Conservation (phyloP, 129 eudicot genomes). For the Helianthus annuus region DNA sequence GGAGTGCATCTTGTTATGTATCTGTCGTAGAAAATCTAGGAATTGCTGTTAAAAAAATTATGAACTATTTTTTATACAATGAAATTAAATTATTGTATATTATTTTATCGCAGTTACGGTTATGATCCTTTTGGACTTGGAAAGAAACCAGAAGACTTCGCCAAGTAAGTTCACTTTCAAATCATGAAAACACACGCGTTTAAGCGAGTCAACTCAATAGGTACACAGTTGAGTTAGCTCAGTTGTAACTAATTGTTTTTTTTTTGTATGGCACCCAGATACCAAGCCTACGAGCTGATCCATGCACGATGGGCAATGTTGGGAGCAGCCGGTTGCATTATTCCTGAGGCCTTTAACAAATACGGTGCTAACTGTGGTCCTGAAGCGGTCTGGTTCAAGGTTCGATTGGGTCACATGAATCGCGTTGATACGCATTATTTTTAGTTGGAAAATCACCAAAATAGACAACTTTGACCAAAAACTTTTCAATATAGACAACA, state of each 20-base stretch:
- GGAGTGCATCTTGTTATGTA: too few species aligned
- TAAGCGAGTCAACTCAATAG: too few species aligned
- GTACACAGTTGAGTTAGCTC: too few species aligned
- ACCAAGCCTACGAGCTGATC: slow-evolving; percentile 82
- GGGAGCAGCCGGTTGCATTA: slow-evolving; percentile 94
- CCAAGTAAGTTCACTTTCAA: slow-evolving; percentile 56
- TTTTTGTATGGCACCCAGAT: slow-evolving; percentile 41
- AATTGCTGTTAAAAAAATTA: too few species aligned
- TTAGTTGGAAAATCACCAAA: too few species aligned
- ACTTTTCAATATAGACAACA: too few species aligned
- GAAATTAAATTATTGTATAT: too few species aligned
- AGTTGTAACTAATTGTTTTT: not conserved
- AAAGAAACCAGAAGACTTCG: slow-evolving; percentile 96
- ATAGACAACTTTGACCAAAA: too few species aligned
- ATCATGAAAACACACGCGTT: not conserved
- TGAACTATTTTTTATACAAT: too few species aligned
- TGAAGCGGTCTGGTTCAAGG: slow-evolving; percentile 99
- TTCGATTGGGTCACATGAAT: slow-evolving; percentile 7
- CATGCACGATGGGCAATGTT: slow-evolving; percentile 99
- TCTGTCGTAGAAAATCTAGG: too few species aligned
- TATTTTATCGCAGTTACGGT: slow-evolving; percentile 66
- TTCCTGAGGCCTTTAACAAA: slow-evolving; percentile 98
- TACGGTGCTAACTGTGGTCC: slow-evolving; percentile 97
- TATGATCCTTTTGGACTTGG: slow-evolving; percentile 98
- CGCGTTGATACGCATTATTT: too few species aligned